Base-by-base conservation (phyloP, 305 asterid genomes). In the Fraxinus nigra region DNA sequence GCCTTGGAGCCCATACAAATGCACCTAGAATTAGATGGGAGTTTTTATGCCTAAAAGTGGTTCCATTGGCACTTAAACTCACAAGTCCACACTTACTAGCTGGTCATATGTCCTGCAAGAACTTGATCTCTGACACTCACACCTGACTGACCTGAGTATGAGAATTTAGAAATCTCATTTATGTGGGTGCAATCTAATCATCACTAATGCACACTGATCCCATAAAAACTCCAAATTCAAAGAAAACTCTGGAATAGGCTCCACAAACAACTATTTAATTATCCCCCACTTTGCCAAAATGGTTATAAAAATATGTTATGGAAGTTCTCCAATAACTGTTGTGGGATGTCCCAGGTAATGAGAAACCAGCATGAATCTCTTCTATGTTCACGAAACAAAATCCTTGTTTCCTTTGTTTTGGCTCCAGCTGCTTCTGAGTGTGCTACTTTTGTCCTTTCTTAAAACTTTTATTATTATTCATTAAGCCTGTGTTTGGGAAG, bases 341-440 rank as follows among this genome's bases (percentile, higher is more conserved):
- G 43, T 14, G 76, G 24, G 24, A 16, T 3, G 35, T 70, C 20
- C 24, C 22, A 14, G 35, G 74, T 13, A 67, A 67, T 67, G 38
- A 77, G 46, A n/a, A 34, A 56, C 61, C 67, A 0, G 33, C 35
- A 6, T 48, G 20, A 72, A 74, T 26, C 8, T 33, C 75, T 59
- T 76, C 61, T 54, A 54, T 78, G 77, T 54, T 70, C 76, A 20
- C 77, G 51, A 76, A 76, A 81, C 32, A 24, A 24, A 74, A 11
- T 9, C 30, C 6, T 77, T 76, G 8, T 48, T 33, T 26, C 54
- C 59, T 77, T 80, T 63, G 22, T 34, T 78, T 82, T 78, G 76
- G 67, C 75, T 67, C 80, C 67, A 37, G 18, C 77, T 79, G 74
- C 72, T 79, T 5, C 59, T 70, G 43, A 67, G 28, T 34, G 7